Base-by-base conservation (phyloP, 2,329 filamentous ascomycete species). In the Torrubiella hemipterigena region DNA sequence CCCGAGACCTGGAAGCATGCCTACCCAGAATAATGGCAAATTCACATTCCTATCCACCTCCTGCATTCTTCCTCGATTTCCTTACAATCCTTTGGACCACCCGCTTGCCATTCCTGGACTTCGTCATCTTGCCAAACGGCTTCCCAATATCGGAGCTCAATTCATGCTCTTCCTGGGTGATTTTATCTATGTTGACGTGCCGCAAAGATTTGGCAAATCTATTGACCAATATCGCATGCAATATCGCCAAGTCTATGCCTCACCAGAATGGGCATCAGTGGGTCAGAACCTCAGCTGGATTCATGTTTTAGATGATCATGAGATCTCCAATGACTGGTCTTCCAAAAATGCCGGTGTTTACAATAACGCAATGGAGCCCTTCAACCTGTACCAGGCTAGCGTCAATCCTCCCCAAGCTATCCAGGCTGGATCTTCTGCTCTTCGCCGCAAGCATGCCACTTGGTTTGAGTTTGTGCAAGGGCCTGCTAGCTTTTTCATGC, bases 271-370 rank as follows among this genome's bases (percentile, higher is more conserved):
- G 91, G 65, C 72, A 1, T 61, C 74, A 1, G 76, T 82, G 9
- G 75, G 75, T 1, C 67, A 80, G 42, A 77, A 85, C 33, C 63
- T 96, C n/a, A 93, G 87, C 45, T 98, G 91, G 91, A 84, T 96
- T 27, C 91, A 98, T 48, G 87, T 93, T 3, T 71, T 95, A 6
- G 91, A 98, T 49, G 91, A 98, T 51, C 91, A 98, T 47, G 91
- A 98, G 51, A 95, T 98, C 38, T 72, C 73, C 5, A 96, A 98
- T 45, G 91, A 96, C 56, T 96, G 87, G 86, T 76, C 80, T 37
- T 66, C 70, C 13, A 91, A 89, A 50, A 79, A 73, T 11, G 86
- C 83, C 0, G 82, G 83, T 6, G 71, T 93, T 0, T 95, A 89
- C 49, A 56, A 68, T 3, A 73, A 80, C 1, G 87, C 89, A 5